These are phyloP conservation scores for Fusarium newnesense DNA, from an alignment of 2,329 filamentous ascomycete genomes.

Conservation along the genomic window DNA sequence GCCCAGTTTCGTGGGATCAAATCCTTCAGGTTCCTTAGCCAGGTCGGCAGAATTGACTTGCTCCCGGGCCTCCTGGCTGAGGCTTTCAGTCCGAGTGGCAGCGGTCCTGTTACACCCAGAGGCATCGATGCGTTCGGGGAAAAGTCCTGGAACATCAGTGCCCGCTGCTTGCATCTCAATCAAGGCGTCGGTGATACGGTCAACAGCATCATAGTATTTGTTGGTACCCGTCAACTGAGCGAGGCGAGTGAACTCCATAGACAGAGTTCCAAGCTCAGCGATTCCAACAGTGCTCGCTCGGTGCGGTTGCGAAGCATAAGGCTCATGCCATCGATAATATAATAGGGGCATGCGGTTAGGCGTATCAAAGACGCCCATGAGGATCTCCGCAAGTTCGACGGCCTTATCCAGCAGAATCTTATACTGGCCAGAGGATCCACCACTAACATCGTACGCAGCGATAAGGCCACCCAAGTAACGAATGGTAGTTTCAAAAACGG, in stretches of 20 bases:
- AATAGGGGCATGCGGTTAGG: conserved; percentile 92
- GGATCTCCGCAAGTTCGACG: conserved; percentile 79
- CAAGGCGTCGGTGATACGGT: conserved; percentile 84
- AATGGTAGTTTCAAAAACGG: conserved; percentile 93
- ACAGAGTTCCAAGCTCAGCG: conserved; percentile 82
- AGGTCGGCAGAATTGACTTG: conserved; percentile 49
- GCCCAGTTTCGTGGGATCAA: conserved; percentile 20
- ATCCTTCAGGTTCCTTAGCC: conserved; percentile 44
- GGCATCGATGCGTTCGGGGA: conserved; percentile 80
- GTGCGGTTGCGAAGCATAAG: conserved; percentile 70
- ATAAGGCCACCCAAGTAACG: conserved; percentile 89
- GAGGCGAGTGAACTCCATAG: conserved; percentile 88
- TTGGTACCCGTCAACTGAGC: conserved; percentile 84
- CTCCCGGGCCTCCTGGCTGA: conserved; percentile 51
- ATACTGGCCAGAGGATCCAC: conserved; percentile 65
- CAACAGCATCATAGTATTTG: conserved; percentile 91
- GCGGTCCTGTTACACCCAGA: conserved; percentile 77
- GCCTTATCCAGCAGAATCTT: conserved; percentile 79
- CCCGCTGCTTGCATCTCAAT: conserved; percentile 76
- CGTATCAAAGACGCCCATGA: conserved; percentile 88
- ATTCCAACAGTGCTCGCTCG: conserved; percentile 68
- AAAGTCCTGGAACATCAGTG: conserved; percentile 80
- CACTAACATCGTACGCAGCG: conserved; percentile 87
- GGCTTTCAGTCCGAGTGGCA: conserved; percentile 40
- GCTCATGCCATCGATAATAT: conserved; percentile 81